Base-by-base conservation (phyloP, 1,284 basidiomycete genomes). In the Tilletia horrida region DNA sequence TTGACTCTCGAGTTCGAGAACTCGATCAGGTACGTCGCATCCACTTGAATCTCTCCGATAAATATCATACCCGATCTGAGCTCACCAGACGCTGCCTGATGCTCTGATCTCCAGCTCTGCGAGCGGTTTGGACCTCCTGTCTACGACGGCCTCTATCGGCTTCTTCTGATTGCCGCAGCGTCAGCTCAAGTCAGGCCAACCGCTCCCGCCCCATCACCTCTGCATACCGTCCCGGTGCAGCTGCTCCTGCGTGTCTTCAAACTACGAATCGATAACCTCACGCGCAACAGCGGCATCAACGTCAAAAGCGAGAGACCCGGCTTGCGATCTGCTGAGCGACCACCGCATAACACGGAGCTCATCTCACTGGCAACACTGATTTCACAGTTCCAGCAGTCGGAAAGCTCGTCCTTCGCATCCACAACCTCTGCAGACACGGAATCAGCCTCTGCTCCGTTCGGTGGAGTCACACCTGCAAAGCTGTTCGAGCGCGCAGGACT, bases 91-190 rank as follows among this genome's bases (percentile, higher is more conserved):
- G 21, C 47, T 48, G 23, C 8, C 1, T 27, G 6, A 13, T 7
- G 50, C 16, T 8, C 23, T 27, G 23, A 43, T n/a, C 43, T 52
- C 40, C 66, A 65, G 66, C 63, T 57, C 50, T 42, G 50, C 65
- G 63, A 64, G 23, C 42, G 63, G 43, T 64, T 64, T 40, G 63
- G 63, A 1, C 44, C n/a, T 25, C 23, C 44, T 21, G 31, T 64
- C 23, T 57, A 64, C 44, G 55, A n/a, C 8, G 48, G 6, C 14
- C 63, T 64, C 23, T 40, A 52, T 21, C 48, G 29, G 29, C 31
- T 50, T 6, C 55, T 64, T n/a, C 40, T 64, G 16, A 48, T 25
- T 23, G 35, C 31, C 55, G 31, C 16, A 45, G 43, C 35, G 18
- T 48, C 43, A 16, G 31, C 63, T 40, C 43, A 47, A 50, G n/a